Conservation (phyloP, 2,329 filamentous ascomycete genomes). For the Monilinia aucupariae region DNA sequence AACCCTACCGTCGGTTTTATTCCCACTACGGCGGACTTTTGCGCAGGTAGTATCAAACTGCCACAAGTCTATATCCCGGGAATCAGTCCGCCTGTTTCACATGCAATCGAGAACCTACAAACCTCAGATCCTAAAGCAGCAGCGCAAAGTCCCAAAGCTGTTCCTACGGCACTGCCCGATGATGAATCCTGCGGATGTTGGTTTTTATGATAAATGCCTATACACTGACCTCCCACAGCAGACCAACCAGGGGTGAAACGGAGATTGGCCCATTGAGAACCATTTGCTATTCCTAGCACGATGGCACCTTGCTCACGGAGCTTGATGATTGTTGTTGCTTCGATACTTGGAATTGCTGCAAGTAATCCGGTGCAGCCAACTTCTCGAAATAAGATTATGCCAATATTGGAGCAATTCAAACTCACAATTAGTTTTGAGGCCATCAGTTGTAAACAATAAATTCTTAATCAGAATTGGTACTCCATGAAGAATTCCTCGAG, state of each 20-base stretch:
- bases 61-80: conserved; percentile 41
- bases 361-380: conserved; percentile 39
- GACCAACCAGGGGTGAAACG: conserved; percentile 55
- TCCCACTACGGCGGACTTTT: conserved; percentile 54
- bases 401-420: background rate
- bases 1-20: conserved; percentile 63
- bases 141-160: conserved; percentile 14
- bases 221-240: conserved; percentile 55
- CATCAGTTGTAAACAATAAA: conserved; percentile 55
- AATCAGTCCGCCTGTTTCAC: background rate
- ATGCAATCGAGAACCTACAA: background rate
- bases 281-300: conserved; percentile 31
- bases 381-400: conserved; percentile 31
- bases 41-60: conserved; percentile 52
- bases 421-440: conserved; percentile 48
- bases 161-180: conserved; percentile 17
- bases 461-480: conserved; percentile 55
- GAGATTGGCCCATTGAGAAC: conserved; percentile 51
- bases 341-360: conserved; percentile 46
- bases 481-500: conserved; percentile 44
- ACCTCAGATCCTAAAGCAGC: conserved; percentile 51
- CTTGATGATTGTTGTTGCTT: conserved; percentile 44
- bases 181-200: conserved; percentile 17
- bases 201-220: conserved; percentile 46
- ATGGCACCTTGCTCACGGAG: conserved; percentile 18